Conservation (phyloP, 192 early-diverging fungal species). For the Podila epicladia region DNA sequence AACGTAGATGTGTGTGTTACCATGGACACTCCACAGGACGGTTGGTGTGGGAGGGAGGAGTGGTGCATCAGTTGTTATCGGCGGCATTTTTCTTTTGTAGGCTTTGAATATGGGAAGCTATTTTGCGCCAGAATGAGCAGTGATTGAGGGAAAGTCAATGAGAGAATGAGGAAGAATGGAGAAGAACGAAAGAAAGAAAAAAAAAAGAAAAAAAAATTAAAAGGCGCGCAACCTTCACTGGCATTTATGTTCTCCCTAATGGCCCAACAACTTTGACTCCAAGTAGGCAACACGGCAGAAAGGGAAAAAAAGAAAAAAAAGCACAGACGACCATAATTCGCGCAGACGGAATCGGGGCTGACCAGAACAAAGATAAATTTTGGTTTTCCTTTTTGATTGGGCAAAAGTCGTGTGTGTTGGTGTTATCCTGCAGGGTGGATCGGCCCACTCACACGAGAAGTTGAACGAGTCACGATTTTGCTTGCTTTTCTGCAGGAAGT, state of each 20-base stretch:
- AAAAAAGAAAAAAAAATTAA: background rate
- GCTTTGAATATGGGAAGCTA: background rate
- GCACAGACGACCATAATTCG: background rate
- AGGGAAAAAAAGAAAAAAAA: background rate
- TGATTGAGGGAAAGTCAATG: background rate
- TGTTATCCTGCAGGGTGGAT: constrained; percentile 6
- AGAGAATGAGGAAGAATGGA: background rate
- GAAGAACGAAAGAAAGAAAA: background rate
- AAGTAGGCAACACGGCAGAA: background rate
- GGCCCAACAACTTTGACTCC: too few relatives aligned
- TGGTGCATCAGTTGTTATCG: background rate
- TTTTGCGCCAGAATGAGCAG: background rate
- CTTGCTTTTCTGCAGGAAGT: too few relatives aligned
- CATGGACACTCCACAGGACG: constrained; percentile 33
- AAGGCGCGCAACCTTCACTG: too few relatives aligned
- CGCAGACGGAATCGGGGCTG: background rate
- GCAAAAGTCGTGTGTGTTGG: background rate
- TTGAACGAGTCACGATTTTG: too few relatives aligned
- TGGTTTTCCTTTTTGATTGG: background rate
- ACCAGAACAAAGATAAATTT: background rate
- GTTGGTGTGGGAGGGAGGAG: background rate
- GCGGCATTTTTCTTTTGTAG: background rate
- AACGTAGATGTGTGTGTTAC: constrained; percentile 1
- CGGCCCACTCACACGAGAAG: too few relatives aligned
- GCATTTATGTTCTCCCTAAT: too few relatives aligned